phyloP scores from a whole-genome alignment of 1,284 basidiomycete genomes.

The Rhodotorula sp. region DNA sequence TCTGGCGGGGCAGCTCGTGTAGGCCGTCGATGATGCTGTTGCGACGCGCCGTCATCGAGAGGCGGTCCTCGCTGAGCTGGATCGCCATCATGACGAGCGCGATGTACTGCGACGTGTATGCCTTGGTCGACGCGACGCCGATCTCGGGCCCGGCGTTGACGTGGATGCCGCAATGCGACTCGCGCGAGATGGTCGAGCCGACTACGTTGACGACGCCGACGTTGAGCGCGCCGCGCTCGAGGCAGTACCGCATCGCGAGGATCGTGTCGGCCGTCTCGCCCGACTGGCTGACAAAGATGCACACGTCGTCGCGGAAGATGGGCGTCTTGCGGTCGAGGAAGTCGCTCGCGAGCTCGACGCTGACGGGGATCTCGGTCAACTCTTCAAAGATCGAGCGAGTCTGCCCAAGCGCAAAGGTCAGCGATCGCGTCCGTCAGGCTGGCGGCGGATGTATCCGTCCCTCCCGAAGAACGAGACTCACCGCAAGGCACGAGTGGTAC shows the following conservation, averaged over 20 bases:
- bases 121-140: constrained; percentile 99
- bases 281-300: constrained; percentile 94
- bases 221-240: constrained; percentile 93
- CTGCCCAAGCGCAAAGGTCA: constrained; percentile 34
- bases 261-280: constrained; percentile 99
- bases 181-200: constrained; percentile 76
- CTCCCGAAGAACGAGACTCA: constrained; percentile 40
- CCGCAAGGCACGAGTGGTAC: constrained; percentile 94
- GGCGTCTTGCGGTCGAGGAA: constrained; percentile 99
- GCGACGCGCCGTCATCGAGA: constrained; percentile 84
- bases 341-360: constrained; percentile 95
- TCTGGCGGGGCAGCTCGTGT: constrained; percentile 83
- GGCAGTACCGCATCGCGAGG: constrained; percentile 90
- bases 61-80: constrained; percentile 93
- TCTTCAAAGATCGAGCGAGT: constrained; percentile 99
- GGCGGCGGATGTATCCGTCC: neutral
- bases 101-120: constrained; percentile 99
- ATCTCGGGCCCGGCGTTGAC: constrained; percentile 99
- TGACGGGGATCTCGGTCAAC: constrained; percentile 96
- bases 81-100: constrained; percentile 97
- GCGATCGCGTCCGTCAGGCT: neutral
- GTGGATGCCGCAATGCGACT: constrained; percentile 93
- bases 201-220: constrained; percentile 98
- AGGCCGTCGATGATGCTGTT: constrained; percentile 93
- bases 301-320: constrained; percentile 98